Conservation (phyloP, 257 asterid genomes). For the Galeopsis tetrahit region DNA sequence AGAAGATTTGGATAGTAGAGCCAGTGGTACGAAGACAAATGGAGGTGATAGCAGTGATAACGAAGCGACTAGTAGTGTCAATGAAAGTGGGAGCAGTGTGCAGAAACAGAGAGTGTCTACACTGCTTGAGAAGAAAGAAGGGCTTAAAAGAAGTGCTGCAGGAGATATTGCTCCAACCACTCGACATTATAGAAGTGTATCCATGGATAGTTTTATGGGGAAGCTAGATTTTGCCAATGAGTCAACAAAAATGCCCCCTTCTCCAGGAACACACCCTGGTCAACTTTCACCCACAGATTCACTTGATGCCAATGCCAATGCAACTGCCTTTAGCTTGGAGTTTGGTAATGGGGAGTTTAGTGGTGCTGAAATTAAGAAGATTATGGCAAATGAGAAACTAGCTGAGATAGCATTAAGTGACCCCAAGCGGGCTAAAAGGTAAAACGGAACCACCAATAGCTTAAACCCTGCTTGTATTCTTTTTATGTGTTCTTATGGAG, state of each 20-base stretch:
- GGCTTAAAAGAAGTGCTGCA: slow-evolving; percentile 69
- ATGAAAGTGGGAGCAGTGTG: slow-evolving; percentile 60
- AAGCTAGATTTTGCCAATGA: slow-evolving; percentile 70
- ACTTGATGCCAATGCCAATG: slow-evolving; percentile 40
- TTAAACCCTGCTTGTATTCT: slow-evolving; percentile 8
- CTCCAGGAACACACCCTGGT: slow-evolving; percentile 64
- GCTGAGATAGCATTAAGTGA: slow-evolving; percentile 69
- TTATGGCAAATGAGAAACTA: slow-evolving; percentile 69
- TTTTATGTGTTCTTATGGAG: slow-evolving; percentile 11
- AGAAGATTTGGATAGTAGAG: slow-evolving; percentile 85
- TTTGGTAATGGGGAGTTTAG: slow-evolving; percentile 76
- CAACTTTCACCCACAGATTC: slow-evolving; percentile 63
- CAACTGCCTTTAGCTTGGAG: slow-evolving; percentile 60
- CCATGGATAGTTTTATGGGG: slow-evolving; percentile 93
- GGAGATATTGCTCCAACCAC: slow-evolving; percentile 76
- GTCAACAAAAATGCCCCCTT: slow-evolving; percentile 70
- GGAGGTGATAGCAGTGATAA: slow-evolving; percentile 70
- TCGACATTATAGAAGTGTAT: slow-evolving; percentile 84
- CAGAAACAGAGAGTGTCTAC: slow-evolving; percentile 43
- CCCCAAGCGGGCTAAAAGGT: slow-evolving; percentile 80
- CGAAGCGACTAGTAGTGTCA: slow-evolving; percentile 66
- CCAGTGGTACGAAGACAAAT: slow-evolving; percentile 62
- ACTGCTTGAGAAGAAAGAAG: slow-evolving; percentile 59
- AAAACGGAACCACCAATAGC: slow-evolving; percentile 16
- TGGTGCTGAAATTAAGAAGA: slow-evolving; percentile 71